Conservation (phyloP, 192 early-diverging fungal genomes). For the Paraglomus brasilianum region DNA sequence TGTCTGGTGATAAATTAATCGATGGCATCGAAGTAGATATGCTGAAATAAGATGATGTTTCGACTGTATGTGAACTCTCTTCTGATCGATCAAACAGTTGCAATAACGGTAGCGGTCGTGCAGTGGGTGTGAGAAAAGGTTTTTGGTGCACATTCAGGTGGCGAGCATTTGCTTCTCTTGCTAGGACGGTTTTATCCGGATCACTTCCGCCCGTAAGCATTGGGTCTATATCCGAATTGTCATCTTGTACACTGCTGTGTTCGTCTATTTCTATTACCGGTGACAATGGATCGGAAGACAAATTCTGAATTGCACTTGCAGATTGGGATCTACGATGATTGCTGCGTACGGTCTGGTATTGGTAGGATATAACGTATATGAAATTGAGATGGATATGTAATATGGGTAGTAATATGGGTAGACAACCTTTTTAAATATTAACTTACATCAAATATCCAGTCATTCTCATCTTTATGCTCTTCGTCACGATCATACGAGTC, state of each 20-base stretch:
- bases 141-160: conserved; percentile 1
- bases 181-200: conserved; percentile 13
- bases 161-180: conserved; percentile 10
- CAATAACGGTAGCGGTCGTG: conserved; percentile 16
- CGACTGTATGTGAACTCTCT: background rate
- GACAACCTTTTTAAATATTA: background rate
- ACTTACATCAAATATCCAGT: conserved; percentile 58
- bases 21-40: conserved; percentile 25
- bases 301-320: conserved; percentile 5
- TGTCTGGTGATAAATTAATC: conserved; percentile 3
- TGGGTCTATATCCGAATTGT: background rate
- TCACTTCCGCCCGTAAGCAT: background rate
- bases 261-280: conserved; percentile 28
- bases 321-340: conserved; percentile 25
- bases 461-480: conserved; percentile 49
- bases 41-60: background rate
- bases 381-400: background rate
- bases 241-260: background rate
- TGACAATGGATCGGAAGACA: conserved; percentile 21
- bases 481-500: conserved; percentile 12
- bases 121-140: conserved; percentile 14
- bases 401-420: background rate
- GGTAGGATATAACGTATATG: conserved; percentile 6
- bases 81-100: conserved; percentile 24
- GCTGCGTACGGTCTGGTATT: conserved; percentile 18